phyloP scores from a whole-genome alignment of 441 rosid genomes.

The Metrosideros polymorpha region DNA sequence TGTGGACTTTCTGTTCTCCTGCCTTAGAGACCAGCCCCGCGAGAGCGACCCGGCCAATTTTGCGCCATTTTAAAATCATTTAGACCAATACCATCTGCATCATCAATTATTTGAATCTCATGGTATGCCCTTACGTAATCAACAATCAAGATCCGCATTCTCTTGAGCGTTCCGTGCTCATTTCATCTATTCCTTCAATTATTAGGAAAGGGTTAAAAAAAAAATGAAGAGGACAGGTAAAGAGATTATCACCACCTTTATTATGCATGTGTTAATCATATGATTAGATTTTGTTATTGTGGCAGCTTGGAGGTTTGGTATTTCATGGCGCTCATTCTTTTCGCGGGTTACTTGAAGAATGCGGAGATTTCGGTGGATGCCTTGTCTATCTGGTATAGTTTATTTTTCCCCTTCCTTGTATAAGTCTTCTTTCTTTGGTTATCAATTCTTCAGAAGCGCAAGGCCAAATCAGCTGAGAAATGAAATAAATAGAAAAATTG shows the following conservation, averaged over 20 bases:
- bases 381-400: conserved; percentile 61
- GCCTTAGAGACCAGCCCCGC: too few species aligned
- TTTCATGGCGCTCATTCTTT: conserved; percentile 56
- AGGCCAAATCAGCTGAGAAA: background rate
- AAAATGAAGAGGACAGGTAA: too few species aligned
- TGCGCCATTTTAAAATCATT: background rate
- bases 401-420: background rate
- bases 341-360: conserved; percentile 73
- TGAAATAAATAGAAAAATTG: background rate
- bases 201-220: too few species aligned
- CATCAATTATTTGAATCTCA: background rate
- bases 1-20: too few species aligned
- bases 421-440: too few species aligned
- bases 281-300: background rate
- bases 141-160: too few species aligned
- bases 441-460: background rate
- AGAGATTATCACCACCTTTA: too few species aligned
- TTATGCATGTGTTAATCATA: background rate
- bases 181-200: too few species aligned
- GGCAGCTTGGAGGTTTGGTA: conserved; percentile 83
- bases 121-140: too few species aligned
- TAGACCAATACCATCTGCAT: background rate
- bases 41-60: background rate
- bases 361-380: conserved; percentile 75
- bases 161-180: too few species aligned